These are phyloP conservation scores for barley (Hordeum vulgare) DNA, from an alignment of 176 grass and related monocot species.

Conservation along the genomic window DNA sequence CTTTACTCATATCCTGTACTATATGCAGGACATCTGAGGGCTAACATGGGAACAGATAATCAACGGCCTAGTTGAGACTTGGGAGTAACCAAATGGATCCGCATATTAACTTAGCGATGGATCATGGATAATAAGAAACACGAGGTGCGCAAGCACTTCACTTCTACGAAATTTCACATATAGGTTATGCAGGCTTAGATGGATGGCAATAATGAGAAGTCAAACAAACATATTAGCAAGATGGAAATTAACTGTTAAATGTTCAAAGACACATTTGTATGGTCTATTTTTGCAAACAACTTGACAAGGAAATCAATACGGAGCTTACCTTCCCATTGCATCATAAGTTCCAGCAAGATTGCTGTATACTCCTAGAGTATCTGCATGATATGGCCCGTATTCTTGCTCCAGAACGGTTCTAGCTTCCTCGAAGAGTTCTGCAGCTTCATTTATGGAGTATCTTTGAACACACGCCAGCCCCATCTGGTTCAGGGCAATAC, in stretches of 20 bases:
- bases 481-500: slow-evolving; percentile 92
- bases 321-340: slow-evolving; percentile 91
- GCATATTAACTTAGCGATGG: neutral
- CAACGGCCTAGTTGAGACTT: neutral
- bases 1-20: neutral
- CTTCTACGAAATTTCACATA: neutral
- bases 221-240: neutral
- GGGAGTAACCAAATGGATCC: neutral
- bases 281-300: neutral
- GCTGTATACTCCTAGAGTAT: slow-evolving; percentile 92
- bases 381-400: slow-evolving; percentile 77
- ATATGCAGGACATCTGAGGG: slow-evolving; percentile 1
- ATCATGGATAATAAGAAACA: neutral
- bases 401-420: slow-evolving; percentile 89
- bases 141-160: neutral
- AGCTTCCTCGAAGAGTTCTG: slow-evolving; percentile 84
- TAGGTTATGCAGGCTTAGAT: neutral
- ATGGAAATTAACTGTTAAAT: neutral
- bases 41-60: slow-evolving; percentile 1
- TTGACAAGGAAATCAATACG: neutral
- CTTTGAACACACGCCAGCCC: slow-evolving; percentile 77
- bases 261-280: neutral
- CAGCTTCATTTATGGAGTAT: slow-evolving; percentile 81
- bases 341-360: slow-evolving; percentile 98
- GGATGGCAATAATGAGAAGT: neutral